phyloP scores from a whole-genome alignment of 2,329 filamentous ascomycete species.

The Metarhizium humberi region DNA sequence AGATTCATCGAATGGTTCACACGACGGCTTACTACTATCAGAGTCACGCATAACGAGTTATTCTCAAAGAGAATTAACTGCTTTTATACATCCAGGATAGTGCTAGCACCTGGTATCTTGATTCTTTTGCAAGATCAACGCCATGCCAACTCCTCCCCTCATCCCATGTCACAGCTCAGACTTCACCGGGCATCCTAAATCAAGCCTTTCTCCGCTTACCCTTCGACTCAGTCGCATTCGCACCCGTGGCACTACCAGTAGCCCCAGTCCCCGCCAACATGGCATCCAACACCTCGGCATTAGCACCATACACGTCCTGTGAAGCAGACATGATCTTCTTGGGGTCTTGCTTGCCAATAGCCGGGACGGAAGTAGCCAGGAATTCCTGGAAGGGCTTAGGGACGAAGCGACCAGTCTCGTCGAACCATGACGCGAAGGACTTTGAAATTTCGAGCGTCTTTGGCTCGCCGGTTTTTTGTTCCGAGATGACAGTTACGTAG shows the following conservation, averaged over 20 bases:
- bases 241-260: slow-evolving; percentile 19
- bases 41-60: background rate
- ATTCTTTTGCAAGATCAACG: background rate
- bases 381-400: slow-evolving; percentile 69
- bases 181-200: background rate
- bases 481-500: slow-evolving; percentile 57
- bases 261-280: slow-evolving; percentile 27
- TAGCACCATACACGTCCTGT: slow-evolving; percentile 27
- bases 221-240: slow-evolving; percentile 28
- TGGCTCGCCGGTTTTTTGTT: slow-evolving; percentile 25
- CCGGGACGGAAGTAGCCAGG: slow-evolving; percentile 57
- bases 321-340: slow-evolving; percentile 36
- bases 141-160: background rate
- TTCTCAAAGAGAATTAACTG: background rate
- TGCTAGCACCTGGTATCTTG: background rate
- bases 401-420: slow-evolving; percentile 62
- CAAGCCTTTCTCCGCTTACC: slow-evolving; percentile 38
- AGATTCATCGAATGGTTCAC: background rate
- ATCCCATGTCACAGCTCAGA: background rate
- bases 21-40: background rate
- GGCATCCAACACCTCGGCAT: slow-evolving; percentile 40
- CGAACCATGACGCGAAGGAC: slow-evolving; percentile 70
- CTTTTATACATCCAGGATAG: background rate
- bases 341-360: slow-evolving; percentile 58
- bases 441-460: slow-evolving; percentile 46